A percentile compares a stretch with the other conserved stretches of the same genome.
phyloP scores from a whole-genome alignment of 1,284 basidiomycete species.

The Ustilago cynodontis region DNA sequence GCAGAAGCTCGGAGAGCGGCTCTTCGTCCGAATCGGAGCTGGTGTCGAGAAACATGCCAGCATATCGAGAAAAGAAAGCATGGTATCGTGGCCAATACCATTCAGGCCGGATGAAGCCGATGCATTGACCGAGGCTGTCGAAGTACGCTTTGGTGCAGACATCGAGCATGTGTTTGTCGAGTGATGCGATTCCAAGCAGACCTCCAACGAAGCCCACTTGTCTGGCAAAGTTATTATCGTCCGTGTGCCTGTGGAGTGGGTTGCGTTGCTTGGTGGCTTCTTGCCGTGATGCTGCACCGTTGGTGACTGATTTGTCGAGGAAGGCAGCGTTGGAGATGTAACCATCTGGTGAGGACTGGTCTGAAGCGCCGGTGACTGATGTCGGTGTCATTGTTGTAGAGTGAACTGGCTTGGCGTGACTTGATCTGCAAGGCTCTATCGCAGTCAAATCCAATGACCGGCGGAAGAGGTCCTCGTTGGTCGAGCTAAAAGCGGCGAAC shows the following conservation, averaged over 20 bases:
- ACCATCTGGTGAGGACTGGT: conserved; percentile 17
- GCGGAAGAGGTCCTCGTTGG: not conserved
- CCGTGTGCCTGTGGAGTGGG: conserved; percentile 23
- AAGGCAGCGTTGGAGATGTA: conserved; percentile 18
- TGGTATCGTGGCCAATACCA: conserved; percentile 47
- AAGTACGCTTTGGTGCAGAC: conserved; percentile 36
- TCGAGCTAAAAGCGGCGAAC: conserved; percentile 21
- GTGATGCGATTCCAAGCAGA: conserved; percentile 32
- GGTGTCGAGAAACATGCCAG: conserved; percentile 9
- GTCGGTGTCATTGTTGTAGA: conserved; percentile 9
- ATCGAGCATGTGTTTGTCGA: conserved; percentile 41
- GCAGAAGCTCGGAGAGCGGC: conserved; percentile 38
- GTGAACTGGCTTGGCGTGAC: not conserved
- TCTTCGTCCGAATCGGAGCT: not conserved
- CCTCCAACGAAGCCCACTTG: conserved; percentile 44
- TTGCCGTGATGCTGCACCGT: not conserved
- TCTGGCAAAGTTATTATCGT: not conserved
- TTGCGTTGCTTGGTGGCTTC: conserved; percentile 14
- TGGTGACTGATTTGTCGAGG: conserved; percentile 6
- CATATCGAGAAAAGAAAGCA: conserved; percentile 30
- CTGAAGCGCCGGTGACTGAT: conserved; percentile 5
- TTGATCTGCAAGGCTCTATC: conserved; percentile 1
- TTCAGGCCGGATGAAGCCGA: conserved; percentile 40
- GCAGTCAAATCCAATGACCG: not conserved
- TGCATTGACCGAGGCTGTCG: conserved; percentile 33